A percentile compares a stretch with the other conserved stretches of the same genome.
These are phyloP conservation scores for Acacia pycnantha DNA, from an alignment of 331 rosid genomes.

Conservation along the genomic window DNA sequence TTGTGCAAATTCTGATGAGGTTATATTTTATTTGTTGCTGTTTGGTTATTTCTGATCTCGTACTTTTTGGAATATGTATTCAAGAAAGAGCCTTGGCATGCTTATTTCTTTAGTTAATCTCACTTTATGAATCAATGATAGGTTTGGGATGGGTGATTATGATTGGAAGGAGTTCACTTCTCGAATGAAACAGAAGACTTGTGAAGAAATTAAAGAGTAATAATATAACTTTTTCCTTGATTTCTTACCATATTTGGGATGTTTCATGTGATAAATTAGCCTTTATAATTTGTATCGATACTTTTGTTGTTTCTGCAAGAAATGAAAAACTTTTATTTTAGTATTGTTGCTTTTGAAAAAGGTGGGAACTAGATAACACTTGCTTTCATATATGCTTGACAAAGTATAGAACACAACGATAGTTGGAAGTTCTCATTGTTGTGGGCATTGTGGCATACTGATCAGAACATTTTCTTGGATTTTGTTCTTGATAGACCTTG, in stretches of 20 bases:
- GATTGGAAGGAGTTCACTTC: slow-evolving; percentile 71
- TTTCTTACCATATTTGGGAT: not conserved
- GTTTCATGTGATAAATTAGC: not conserved
- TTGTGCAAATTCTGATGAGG: slow-evolving; percentile 98
- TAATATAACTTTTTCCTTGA: not conserved
- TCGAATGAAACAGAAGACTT: slow-evolving; percentile 72
- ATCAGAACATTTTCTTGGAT: not conserved
- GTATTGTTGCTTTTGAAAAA: not conserved
- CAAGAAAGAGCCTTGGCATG: not conserved
- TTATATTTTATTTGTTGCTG: slow-evolving; percentile 24
- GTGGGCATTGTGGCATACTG: not conserved
- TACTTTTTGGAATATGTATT: not conserved
- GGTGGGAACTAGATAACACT: not conserved
- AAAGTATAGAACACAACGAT: not conserved
- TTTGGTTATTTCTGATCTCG: not conserved
- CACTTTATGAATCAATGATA: slow-evolving; percentile 31
- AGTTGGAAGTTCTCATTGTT: not conserved
- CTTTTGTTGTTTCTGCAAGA: too few relatives aligned
- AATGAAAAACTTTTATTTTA: too few relatives aligned
- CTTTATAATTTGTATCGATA: not conserved
- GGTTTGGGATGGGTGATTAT: slow-evolving; percentile 71
- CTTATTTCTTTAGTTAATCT: slow-evolving; percentile 8
- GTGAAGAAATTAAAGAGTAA: slow-evolving; percentile 61
- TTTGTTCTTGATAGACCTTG: not conserved
- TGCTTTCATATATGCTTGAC: not conserved